phyloP scores from a whole-genome alignment of 2,329 filamentous ascomycete species.

The Claviceps sp. region DNA sequence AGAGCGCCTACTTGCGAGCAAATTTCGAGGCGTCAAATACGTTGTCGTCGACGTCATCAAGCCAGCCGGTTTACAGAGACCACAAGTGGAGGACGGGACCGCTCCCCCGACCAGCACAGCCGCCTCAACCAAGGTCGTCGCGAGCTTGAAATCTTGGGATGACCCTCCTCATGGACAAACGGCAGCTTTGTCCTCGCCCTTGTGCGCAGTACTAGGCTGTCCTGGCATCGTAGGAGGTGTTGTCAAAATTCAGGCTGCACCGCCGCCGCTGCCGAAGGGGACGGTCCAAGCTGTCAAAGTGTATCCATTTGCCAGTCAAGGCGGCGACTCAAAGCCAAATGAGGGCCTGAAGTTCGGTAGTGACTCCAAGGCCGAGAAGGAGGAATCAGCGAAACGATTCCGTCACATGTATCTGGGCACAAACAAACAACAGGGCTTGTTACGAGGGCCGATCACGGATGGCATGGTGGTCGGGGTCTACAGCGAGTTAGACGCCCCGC shows the following conservation, averaged over 20 bases:
- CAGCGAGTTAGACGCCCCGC: conserved; percentile 37
- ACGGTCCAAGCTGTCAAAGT: conserved; percentile 57
- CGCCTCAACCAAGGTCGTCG: conserved; percentile 50
- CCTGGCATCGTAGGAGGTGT: conserved; percentile 71
- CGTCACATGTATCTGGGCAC: conserved; percentile 54
- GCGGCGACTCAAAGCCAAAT: conserved; percentile 33
- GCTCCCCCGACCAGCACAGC: conserved; percentile 32
- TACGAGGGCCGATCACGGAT: conserved; percentile 80
- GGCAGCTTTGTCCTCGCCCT: conserved; percentile 60
- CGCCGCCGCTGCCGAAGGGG: conserved; percentile 53
- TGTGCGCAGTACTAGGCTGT: conserved; percentile 63
- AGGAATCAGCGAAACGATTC: conserved; percentile 61
- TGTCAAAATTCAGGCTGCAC: conserved; percentile 74
- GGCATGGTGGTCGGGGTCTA: conserved; percentile 60
- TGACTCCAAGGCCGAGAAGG: conserved; percentile 69
- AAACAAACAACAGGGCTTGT: conserved; percentile 43
- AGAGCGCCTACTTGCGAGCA: conserved; percentile 57
- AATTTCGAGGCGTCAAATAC: conserved; percentile 63
- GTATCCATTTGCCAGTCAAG: conserved; percentile 55
- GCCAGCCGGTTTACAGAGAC: conserved; percentile 62
- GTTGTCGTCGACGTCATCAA: conserved; percentile 77
- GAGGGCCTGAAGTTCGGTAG: conserved; percentile 75
- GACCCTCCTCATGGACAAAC: conserved; percentile 75
- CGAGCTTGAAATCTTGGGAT: conserved; percentile 64
- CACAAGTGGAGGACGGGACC: conserved; percentile 53